phyloP scores from a whole-genome alignment of 257 asterid genomes.

The Buddleja alternifolia region DNA sequence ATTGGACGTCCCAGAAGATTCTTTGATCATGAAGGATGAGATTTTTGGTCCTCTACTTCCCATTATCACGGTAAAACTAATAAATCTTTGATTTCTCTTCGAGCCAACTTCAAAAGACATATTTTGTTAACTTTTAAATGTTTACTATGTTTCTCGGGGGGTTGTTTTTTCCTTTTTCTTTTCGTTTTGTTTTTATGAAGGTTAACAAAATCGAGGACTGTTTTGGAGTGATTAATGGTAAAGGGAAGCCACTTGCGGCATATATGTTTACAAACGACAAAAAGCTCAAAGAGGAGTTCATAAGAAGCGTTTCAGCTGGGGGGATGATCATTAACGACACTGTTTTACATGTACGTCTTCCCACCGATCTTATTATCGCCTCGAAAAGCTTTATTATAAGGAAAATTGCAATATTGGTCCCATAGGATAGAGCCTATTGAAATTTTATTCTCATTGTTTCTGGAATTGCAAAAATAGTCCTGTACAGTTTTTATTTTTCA shows the following conservation, averaged over 20 bases:
- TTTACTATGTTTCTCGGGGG: not conserved
- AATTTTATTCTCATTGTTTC: no score
- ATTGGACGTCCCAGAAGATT: constrained; percentile 75
- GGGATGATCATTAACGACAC: constrained; percentile 72
- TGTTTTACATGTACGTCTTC: constrained; percentile 62
- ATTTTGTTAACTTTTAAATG: not conserved
- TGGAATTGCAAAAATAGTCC: no score
- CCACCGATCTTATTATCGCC: not conserved
- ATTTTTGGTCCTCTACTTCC: constrained; percentile 93
- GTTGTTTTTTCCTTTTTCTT: no score
- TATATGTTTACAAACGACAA: constrained; percentile 79
- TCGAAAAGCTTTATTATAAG: no score
- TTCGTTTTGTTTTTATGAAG: constrained; percentile 39
- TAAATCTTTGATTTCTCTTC: not conserved
- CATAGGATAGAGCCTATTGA: no score
- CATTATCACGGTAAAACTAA: constrained; percentile 64
- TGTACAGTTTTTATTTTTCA: no score
- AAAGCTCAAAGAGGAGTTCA: constrained; percentile 71
- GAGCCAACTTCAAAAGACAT: not conserved
- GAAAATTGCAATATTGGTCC: no score
- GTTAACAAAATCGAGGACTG: constrained; percentile 70
- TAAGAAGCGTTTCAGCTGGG: constrained; percentile 71
- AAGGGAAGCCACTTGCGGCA: constrained; percentile 92
- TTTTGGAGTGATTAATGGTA: constrained; percentile 55
- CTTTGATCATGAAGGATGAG: constrained; percentile 83